These are phyloP conservation scores for Quercus rubra DNA, from an alignment of 306 rosid species.

Conservation along the genomic window DNA sequence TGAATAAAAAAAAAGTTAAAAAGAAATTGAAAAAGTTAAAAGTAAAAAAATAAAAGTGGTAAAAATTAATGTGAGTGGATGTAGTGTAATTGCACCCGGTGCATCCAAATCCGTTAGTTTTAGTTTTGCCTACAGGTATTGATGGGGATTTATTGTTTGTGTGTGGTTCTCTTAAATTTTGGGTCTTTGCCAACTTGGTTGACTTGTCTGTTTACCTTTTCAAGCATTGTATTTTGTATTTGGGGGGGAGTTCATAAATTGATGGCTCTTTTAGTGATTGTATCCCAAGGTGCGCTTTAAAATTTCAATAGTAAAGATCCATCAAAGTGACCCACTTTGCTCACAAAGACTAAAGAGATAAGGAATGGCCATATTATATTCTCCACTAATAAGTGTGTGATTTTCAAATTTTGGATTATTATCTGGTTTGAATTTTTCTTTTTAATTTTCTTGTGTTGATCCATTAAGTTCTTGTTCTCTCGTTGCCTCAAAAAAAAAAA, in stretches of 20 bases:
- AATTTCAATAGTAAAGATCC: background rate
- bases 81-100: too few relatives aligned
- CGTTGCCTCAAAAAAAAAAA: background rate
- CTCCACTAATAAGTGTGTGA: background rate
- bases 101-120: too few relatives aligned
- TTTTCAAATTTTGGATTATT: background rate
- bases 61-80: too few relatives aligned
- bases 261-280: background rate
- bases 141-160: too few relatives aligned
- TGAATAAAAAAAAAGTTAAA: too few relatives aligned
- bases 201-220: background rate
- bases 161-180: background rate
- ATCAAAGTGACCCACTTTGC: background rate
- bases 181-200: constrained; percentile 18
- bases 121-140: too few relatives aligned
- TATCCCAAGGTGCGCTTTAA: background rate
- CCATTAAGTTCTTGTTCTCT: background rate
- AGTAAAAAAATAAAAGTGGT: too few relatives aligned
- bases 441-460: background rate
- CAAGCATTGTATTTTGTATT: background rate
- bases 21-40: too few relatives aligned
- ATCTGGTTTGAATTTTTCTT: background rate
- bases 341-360: background rate
- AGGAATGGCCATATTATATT: constrained; percentile 2
- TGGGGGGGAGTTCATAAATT: background rate